Base-by-base conservation (phyloP, 306 rosid genomes). In the Herpetospermum pedunculosum region DNA sequence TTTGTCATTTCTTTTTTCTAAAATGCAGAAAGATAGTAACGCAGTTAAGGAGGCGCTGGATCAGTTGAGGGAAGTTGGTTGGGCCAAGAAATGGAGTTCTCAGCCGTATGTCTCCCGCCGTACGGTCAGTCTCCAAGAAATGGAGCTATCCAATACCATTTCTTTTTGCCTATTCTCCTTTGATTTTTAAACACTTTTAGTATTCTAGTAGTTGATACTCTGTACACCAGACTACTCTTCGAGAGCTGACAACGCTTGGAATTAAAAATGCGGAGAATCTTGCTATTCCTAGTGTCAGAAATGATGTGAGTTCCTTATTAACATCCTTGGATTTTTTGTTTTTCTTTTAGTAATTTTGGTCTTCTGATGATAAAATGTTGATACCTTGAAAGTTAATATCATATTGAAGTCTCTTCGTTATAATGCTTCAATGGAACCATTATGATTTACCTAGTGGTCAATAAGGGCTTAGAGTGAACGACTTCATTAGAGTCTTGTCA, bases 51-150 rank as follows among this genome's bases (percentile, higher is more conserved):
- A 87, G 78, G 92, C 90, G 63, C 92, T 93, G 76, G 88, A 89
- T 86, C 81, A 86, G 84, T 89, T 93, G 7, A 83, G 75, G 78
- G 91, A 91, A 80, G 78, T 77, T 71, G 96, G 98, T 53, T 93
- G 97, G 94, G 98, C 97, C 44, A 91, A 86, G 88, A 91, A 88
- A 84, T 93, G 98, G 98, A 85, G 92, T 82, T 93, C 97, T 77
- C 98, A 93, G 82, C 98, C 98, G 48, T 85, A 89, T 77, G 89
- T 89, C 69, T 93, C 98, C 5, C 88, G 97, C 58, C 96, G 98
- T 30, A 90, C 89, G 96, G 98, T 91, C 88, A 93, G 94, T 93
- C 80, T 87, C 83, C 81, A n/a, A n/a, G n/a, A n/a, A n/a, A n/a
- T n/a, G n/a, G n/a, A n/a, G n/a, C n/a, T n/a, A n/a, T n/a, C n/a